These are phyloP conservation scores for Candida takata DNA, from an alignment of 805 yeast genomes.

Conservation along the genomic window DNA sequence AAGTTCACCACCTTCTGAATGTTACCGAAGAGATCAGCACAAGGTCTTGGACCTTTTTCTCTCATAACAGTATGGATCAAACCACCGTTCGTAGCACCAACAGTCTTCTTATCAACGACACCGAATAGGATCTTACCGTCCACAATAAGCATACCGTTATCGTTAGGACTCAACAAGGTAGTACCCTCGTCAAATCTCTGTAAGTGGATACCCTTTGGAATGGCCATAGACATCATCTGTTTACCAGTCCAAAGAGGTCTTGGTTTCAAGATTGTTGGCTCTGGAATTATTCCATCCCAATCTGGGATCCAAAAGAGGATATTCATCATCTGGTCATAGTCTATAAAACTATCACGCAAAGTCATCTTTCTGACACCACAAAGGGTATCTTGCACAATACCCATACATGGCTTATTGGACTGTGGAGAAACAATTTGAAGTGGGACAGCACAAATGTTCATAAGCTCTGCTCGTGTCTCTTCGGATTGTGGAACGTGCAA, in stretches of 20 bases:
- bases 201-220: conserved; percentile 92
- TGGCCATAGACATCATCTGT: conserved; percentile 84
- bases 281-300: conserved; percentile 98
- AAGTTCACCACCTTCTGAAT: conserved; percentile 93
- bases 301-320: conserved; percentile 96
- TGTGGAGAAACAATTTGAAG: conserved; percentile 97
- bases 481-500: conserved; percentile 98
- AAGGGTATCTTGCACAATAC: conserved; percentile 97
- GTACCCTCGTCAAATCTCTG: conserved; percentile 91
- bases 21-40: conserved; percentile 87
- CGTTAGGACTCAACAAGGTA: conserved; percentile 78
- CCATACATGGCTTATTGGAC: conserved; percentile 99
- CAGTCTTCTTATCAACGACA: conserved; percentile 96
- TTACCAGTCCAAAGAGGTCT: conserved; percentile 98
- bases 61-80: conserved; percentile 94
- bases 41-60: conserved; percentile 88
- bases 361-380: conserved; percentile 98
- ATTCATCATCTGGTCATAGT: conserved; percentile 92
- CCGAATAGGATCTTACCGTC: conserved; percentile 98
- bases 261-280: conserved; percentile 90
- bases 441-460: conserved; percentile 95
- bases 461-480: conserved; percentile 93
- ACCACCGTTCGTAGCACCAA: conserved; percentile 98
- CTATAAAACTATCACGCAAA: conserved; percentile 79
- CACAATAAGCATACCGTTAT: conserved; percentile 89